Base-by-base conservation (phyloP, 768 basidiomycete species). In the Pleurotus giganteus region DNA sequence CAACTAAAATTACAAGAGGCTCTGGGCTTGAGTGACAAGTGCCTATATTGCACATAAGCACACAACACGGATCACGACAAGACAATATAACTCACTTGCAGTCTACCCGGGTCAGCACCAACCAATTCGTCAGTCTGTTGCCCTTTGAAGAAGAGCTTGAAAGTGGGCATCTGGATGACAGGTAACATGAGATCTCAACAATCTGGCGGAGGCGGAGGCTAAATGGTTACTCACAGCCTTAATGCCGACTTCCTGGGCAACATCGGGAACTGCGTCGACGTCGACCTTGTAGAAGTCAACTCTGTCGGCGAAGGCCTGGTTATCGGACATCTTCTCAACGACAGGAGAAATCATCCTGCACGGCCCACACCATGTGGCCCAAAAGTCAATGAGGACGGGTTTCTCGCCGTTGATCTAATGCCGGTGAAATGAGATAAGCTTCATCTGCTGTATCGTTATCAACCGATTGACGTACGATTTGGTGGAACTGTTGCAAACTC, bases 321-420 rank as follows among this genome's bases (percentile, higher is more conserved):
- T 41, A 11, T 41, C 39, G 12, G 39, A 41, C 13, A 85, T 62
- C 58, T 77, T 72, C 66, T 87, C 83, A 59, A 88, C 83, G 44
- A 85, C 63, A 53, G 88, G 88, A n/a, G 80, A 80, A 70, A 89
- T 88, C 36, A 75, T 58, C 53, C 70, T 75, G 81, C 87, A 89
- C 15, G 87, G 86, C 12, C 85, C 85, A 69, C 84, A 89, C 88
- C 88, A 89, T 1, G 80, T 79, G 36, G 88, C 88, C 84, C 84
- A 87, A 70, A 89, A 88, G 70, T 90, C 86, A 63, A 90, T 74
- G n/a, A 86, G 64, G 61, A 76, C 69, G 58, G 72, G 68, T 60
- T 76, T 75, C 54, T 71, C 75, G 55, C 74, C 66, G 62, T 71
- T 72, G 63, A 85, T 82, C 78, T 77, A 27, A 29, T 45, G 28